A percentile compares a stretch with the other conserved stretches of the same genome.
Evolutionary conservation across 169 alveolate genomes (phyloP).

Genomic region (Babesia divergens): DNA sequence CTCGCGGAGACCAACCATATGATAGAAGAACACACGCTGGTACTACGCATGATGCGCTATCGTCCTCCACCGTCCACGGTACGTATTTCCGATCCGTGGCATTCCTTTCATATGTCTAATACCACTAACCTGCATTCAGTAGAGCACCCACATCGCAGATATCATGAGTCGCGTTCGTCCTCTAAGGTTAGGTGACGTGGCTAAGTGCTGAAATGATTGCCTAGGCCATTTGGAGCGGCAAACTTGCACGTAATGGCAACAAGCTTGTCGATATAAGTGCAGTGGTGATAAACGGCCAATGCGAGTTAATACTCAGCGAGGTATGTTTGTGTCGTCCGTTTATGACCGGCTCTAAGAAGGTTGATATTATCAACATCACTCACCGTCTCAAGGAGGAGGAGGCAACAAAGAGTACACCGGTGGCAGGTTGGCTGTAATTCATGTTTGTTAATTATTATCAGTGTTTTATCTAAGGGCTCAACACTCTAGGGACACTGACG

Average conservation of each 20-base stretch:
- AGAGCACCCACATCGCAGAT: neutral
- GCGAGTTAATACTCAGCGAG: neutral
- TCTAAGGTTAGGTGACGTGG: neutral
- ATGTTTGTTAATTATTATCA: neutral
- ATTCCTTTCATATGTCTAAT: too few relatives aligned
- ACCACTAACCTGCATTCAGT: too few relatives aligned
- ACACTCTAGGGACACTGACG: constrained; percentile 3
- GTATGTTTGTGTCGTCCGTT: neutral
- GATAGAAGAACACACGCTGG: too few relatives aligned
- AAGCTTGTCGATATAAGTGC: constrained; percentile 50
- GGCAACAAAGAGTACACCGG: constrained; percentile 42
- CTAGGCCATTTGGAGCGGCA: constrained; percentile 46
- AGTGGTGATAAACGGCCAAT: constrained; percentile 19
- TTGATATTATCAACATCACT: constrained; percentile 49
- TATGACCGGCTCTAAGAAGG: neutral
- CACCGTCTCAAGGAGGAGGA: constrained; percentile 62
- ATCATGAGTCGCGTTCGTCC: neutral
- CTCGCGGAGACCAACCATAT: too few relatives aligned
- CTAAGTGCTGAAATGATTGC: too few relatives aligned
- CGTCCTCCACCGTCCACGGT: too few relatives aligned
- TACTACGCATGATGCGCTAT: too few relatives aligned
- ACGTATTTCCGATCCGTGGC: too few relatives aligned
- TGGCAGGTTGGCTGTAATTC: constrained; percentile 26
- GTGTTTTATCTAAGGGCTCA: constrained; percentile 43
- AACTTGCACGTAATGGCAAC: constrained; percentile 52